These are phyloP conservation scores for Tulasnella sp. DNA, from an alignment of 768 basidiomycete genomes.

Conservation along the genomic window DNA sequence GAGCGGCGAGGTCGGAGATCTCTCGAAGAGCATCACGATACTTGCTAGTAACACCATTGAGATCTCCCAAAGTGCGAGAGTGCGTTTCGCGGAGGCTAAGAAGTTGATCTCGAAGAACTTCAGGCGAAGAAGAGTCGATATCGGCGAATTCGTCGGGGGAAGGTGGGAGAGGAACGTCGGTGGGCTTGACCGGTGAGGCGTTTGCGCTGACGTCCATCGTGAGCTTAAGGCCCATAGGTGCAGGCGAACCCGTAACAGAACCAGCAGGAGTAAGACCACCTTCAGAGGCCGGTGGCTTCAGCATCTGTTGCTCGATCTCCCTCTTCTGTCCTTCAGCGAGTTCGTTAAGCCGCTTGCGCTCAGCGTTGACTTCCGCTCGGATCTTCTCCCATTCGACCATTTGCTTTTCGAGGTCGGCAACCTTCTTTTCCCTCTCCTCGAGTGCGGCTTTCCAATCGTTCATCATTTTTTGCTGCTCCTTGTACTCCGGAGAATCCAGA, in stretches of 20 bases:
- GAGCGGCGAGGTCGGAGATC: conserved; percentile 90
- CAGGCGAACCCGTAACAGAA: background rate
- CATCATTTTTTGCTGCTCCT: conserved; percentile 59
- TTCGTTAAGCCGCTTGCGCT: conserved; percentile 65
- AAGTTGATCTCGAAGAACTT: conserved; percentile 54
- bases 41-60: conserved; percentile 75
- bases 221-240: background rate
- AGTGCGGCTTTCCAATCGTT: conserved; percentile 84
- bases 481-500: conserved; percentile 5
- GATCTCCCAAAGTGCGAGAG: conserved; percentile 74
- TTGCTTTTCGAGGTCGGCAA: conserved; percentile 75
- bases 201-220: background rate
- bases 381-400: conserved; percentile 78
- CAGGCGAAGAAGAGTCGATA: conserved; percentile 23
- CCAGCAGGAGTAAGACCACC: background rate
- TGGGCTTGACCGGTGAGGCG: background rate
- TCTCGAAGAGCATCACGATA: conserved; percentile 88
- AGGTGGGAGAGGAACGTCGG: background rate
- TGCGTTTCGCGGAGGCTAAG: conserved; percentile 79
- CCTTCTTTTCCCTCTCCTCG: conserved; percentile 76
- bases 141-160: conserved; percentile 19
- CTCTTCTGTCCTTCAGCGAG: conserved; percentile 72
- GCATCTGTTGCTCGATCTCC: conserved; percentile 58
- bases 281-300: conserved; percentile 37
- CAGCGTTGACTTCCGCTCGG: conserved; percentile 67